Percentiles rank a stretch among this genome's conserved stretches.
These are phyloP conservation scores for Candida pseudoglaebosa DNA, from an alignment of 805 yeast genomes.

Conservation along the genomic window DNA sequence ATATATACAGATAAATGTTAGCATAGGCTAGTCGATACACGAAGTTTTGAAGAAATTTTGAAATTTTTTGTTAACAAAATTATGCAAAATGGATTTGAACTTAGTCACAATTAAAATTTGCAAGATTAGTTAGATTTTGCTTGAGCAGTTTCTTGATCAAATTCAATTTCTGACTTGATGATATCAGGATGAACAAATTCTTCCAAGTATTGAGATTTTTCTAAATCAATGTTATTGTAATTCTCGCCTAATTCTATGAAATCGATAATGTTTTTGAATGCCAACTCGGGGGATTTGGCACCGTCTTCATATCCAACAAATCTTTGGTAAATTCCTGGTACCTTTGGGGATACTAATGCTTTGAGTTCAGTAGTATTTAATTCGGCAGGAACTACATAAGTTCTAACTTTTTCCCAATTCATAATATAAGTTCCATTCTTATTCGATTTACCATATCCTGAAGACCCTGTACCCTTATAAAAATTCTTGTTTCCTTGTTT, in stretches of 20 bases:
- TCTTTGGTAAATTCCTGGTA: constrained; percentile 65
- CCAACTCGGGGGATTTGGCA: constrained; percentile 67
- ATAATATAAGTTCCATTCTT: constrained; percentile 70
- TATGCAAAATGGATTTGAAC: too few species aligned
- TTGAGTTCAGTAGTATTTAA: constrained; percentile 42
- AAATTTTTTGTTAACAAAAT: too few species aligned
- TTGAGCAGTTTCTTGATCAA: constrained; percentile 13
- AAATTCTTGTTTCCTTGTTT: constrained; percentile 92
- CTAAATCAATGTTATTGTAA: constrained; percentile 35
- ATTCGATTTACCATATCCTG: constrained; percentile 85
- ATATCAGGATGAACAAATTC: constrained; percentile 31
- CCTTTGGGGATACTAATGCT: constrained; percentile 74
- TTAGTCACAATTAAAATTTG: too few species aligned
- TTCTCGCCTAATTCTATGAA: constrained; percentile 71
- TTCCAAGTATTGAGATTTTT: constrained; percentile 30
- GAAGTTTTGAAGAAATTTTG: too few species aligned
- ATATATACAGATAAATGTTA: too few species aligned
- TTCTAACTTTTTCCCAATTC: constrained; percentile 82
- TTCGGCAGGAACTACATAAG: constrained; percentile 76
- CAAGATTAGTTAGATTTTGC: not conserved
- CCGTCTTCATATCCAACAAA: constrained; percentile 70
- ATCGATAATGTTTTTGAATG: constrained; percentile 67
- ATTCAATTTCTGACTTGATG: constrained; percentile 11
- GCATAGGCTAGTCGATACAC: too few species aligned
- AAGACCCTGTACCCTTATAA: constrained; percentile 95